Evolutionary conservation across 108 stramenopile species (phyloP).

Genomic region (Pseudonitzschia pungens): DNA sequence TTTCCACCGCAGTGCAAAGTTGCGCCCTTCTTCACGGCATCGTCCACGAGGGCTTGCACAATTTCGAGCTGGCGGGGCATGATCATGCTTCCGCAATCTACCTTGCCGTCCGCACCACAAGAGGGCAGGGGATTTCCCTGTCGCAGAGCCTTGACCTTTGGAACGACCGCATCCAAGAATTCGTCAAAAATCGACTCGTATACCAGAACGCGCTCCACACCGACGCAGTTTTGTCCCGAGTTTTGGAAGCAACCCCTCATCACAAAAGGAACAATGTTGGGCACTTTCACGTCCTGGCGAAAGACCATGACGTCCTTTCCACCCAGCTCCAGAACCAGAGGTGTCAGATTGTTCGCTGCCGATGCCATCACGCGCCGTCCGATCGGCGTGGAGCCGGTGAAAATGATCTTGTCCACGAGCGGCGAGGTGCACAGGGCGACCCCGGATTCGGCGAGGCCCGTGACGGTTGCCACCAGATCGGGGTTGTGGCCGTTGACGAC

Average conservation of each 20-base stretch:
- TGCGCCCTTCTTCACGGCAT: constrained; percentile 96
- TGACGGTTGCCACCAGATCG: constrained; percentile 89
- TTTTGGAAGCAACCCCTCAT: constrained; percentile 97
- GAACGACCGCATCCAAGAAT: constrained; percentile 62
- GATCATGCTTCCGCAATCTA: constrained; percentile 94
- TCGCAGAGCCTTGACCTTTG: constrained; percentile 62
- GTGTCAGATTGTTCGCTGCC: constrained; percentile 87
- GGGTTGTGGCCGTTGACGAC: constrained; percentile 88
- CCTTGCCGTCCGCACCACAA: constrained; percentile 58
- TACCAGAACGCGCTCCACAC: constrained; percentile 95
- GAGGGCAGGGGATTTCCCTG: constrained; percentile 79
- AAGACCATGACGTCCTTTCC: constrained; percentile 99
- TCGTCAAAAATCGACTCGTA: constrained; percentile 85
- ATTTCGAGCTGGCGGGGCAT: constrained; percentile 83
- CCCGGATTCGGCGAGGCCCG: constrained; percentile 93
- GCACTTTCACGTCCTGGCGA: constrained; percentile 87
- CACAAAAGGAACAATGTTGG: constrained; percentile 83
- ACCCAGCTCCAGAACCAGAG: constrained; percentile 98
- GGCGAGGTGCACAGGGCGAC: constrained; percentile 86
- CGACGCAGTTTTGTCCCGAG: constrained; percentile 98
- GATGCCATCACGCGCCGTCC: constrained; percentile 92
- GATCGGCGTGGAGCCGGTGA: constrained; percentile 94
- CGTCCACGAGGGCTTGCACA: constrained; percentile 91
- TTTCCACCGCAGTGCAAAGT: constrained; percentile 89
- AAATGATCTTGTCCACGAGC: constrained; percentile 97